Conservation (phyloP, 208 protist species). For the Crithidia fasciculata region DNA sequence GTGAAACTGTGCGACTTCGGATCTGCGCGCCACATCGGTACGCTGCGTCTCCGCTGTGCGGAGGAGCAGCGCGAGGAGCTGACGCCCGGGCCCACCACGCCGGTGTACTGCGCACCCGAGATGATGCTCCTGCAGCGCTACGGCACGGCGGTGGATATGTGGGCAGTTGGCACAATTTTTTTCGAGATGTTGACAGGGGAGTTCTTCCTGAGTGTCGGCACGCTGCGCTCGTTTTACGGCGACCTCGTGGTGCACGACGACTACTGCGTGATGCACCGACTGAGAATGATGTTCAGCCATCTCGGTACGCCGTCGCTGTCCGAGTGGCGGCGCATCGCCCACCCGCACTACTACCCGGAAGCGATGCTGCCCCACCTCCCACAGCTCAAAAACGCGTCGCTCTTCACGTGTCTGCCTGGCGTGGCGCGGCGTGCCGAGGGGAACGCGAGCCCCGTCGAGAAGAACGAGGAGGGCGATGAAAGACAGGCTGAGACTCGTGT, state of each 20-base stretch:
- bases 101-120: conserved; percentile 95
- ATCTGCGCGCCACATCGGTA: conserved; percentile 78
- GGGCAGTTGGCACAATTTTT: conserved; percentile 91
- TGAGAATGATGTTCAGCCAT: conserved; percentile 96
- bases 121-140: conserved; percentile 79
- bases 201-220: conserved; percentile 96
- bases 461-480: neutral
- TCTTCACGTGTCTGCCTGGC: conserved; percentile 24
- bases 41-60: conserved; percentile 95
- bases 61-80: conserved; percentile 84
- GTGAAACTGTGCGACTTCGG: conserved; percentile 89
- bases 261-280: conserved; percentile 85
- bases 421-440: no score
- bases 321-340: conserved; percentile 95
- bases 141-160: conserved; percentile 85
- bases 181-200: conserved; percentile 83
- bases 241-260: conserved; percentile 64
- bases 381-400: conserved; percentile 20
- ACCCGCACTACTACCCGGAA: conserved; percentile 94
- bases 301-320: conserved; percentile 93
- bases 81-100: conserved; percentile 84
- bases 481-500: no score
- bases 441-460: neutral
- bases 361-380: conserved; percentile 90
- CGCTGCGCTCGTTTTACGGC: conserved; percentile 72